Evolutionary conservation across 2,329 filamentous ascomycete genomes (phyloP), one percentile per base, ranked within the genome.

Genomic region (Talaromyces marneffei): DNA sequence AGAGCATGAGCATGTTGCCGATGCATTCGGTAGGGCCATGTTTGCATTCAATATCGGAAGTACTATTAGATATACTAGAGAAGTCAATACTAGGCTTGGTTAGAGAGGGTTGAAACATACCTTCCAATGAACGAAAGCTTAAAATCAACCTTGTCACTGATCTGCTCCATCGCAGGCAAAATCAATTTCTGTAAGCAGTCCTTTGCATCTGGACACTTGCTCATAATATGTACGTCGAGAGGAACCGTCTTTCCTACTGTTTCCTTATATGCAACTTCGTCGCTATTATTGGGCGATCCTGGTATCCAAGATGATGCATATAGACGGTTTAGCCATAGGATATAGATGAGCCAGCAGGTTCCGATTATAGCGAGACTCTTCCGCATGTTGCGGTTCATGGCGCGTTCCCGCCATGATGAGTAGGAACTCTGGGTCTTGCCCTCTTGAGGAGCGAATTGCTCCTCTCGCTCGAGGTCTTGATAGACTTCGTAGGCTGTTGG

Each of bases 191-290:
- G 85, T 20, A 99, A 80, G 70, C 93, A 97, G 71, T 91, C 88
- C 74, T 82, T 83, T 2, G 94, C 92, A 75, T 99, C 94, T 0
- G 93, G 92, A 70, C 94, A 99, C 81, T 97, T 97, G 78, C 87
- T 90, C 88, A 97, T 99, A 68, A 97, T 94, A 74, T 97, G 93
- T 60, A 91, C 90, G 74, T 99, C 94, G 2, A 99, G 77, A 3
- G 91, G 89, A 4, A 97, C 88, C 61, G 63, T 69, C 35, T 61
- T 64, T 40, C 27, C 31, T 66, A 14, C 31, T 7, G 40, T 54
- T 37, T 39, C 37, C 14, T 52, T 52, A 12, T 14, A 18, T 71
- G 58, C 46, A 23, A 35, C 25, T 14, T 53, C 48, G 16, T 20
- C 35, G n/a, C 7, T 25, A 39, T 50, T 40, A 23, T 50, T 53